These are phyloP conservation scores for Favolaschia claudopus DNA, from an alignment of 768 basidiomycete species.

Conservation along the genomic window DNA sequence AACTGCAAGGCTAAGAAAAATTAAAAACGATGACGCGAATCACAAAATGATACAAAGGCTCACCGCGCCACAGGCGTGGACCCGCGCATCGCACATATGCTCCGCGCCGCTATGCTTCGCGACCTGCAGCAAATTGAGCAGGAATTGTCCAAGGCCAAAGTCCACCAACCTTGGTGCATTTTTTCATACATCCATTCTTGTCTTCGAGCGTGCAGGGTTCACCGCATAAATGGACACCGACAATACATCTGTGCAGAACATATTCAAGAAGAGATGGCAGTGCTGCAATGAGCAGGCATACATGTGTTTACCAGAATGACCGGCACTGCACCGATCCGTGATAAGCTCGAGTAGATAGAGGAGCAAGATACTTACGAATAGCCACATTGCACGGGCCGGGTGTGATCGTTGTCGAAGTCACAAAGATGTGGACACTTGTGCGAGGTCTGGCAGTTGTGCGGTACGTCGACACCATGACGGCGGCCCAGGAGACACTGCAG, in stretches of 20 bases:
- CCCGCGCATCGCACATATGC: constrained; percentile 59
- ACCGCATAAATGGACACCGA: constrained; percentile 61
- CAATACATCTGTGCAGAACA: constrained; percentile 56
- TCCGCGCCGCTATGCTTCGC: constrained; percentile 54
- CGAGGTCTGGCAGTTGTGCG: constrained; percentile 57
- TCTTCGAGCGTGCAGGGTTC: constrained; percentile 51
- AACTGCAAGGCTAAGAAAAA: constrained; percentile 48
- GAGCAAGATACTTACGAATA: constrained; percentile 46
- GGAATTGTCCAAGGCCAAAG: neutral
- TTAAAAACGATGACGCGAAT: constrained; percentile 6
- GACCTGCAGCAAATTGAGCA: constrained; percentile 40
- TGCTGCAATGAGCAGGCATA: constrained; percentile 32
- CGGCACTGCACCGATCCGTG: constrained; percentile 49
- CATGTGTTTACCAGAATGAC: constrained; percentile 64
- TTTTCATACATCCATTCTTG: constrained; percentile 56
- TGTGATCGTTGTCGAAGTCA: constrained; percentile 46
- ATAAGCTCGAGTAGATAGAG: neutral
- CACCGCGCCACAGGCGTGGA: constrained; percentile 65
- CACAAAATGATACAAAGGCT: constrained; percentile 4
- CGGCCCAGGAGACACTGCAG: constrained; percentile 54
- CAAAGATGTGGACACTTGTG: constrained; percentile 56
- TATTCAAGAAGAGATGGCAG: neutral
- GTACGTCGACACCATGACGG: constrained; percentile 46
- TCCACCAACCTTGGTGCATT: constrained; percentile 56
- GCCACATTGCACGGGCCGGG: constrained; percentile 45